Percentiles rank a stretch among this genome's conserved stretches.
These are phyloP conservation scores for Phaeophleospora eucalypticola DNA, from an alignment of 2,329 filamentous ascomycete species.

Conservation along the genomic window DNA sequence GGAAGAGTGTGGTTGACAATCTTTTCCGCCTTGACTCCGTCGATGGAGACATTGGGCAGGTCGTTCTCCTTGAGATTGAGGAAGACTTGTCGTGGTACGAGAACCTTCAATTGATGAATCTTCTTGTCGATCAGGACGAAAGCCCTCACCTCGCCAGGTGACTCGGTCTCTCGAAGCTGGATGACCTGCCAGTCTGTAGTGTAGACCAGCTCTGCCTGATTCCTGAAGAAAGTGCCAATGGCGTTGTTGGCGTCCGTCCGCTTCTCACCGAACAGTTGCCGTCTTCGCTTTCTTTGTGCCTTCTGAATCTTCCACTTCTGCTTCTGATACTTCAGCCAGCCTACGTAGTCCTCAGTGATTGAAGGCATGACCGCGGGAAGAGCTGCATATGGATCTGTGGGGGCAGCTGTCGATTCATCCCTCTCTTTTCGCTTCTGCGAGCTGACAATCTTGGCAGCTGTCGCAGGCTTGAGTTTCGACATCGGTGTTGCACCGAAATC, in stretches of 20 bases:
- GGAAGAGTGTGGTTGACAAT: constrained; percentile 89
- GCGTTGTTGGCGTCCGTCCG: constrained; percentile 57
- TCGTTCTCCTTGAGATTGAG: constrained; percentile 86
- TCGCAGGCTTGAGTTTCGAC: constrained; percentile 45
- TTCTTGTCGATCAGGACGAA: constrained; percentile 92
- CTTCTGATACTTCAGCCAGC: constrained; percentile 91
- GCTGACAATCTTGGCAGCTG: constrained; percentile 29
- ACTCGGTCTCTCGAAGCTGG: constrained; percentile 77
- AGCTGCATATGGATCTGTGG: constrained; percentile 72
- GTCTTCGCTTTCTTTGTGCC: constrained; percentile 75
- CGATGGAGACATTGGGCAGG: constrained; percentile 80
- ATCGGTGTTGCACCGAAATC: constrained; percentile 41
- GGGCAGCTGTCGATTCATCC: constrained; percentile 47
- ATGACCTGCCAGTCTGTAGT: constrained; percentile 93
- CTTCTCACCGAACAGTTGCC: constrained; percentile 90
- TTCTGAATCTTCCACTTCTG: constrained; percentile 99
- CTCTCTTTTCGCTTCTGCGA: constrained; percentile 47
- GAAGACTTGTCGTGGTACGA: constrained; percentile 84
- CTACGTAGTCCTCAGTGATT: constrained; percentile 79
- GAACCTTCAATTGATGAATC: constrained; percentile 80
- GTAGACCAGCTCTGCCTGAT: constrained; percentile 85
- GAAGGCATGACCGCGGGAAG: constrained; percentile 80
- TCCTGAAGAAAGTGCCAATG: constrained; percentile 73
- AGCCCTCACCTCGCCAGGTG: constrained; percentile 78
- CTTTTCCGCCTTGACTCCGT: constrained; percentile 84